Evolutionary conservation across 148 eudicot species (phyloP).

Genomic region (Heliamphora exappendiculata): DNA sequence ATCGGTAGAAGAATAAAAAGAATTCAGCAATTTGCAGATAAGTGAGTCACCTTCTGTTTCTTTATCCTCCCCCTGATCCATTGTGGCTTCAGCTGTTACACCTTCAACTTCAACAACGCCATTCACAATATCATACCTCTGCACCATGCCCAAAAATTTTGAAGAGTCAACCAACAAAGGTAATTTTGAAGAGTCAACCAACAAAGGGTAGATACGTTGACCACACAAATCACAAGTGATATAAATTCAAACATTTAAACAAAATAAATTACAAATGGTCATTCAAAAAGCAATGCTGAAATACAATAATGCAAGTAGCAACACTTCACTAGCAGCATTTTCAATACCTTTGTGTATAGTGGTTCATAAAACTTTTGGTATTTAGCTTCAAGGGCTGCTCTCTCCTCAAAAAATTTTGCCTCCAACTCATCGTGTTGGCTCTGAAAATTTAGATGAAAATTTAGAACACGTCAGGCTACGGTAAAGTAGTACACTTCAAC

Average conservation of each 20-base stretch:
- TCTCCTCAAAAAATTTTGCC: conserved; percentile 82
- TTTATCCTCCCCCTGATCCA: conserved; percentile 37
- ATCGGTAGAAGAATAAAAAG: not conserved
- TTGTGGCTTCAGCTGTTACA: conserved; percentile 31
- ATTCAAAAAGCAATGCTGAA: not conserved
- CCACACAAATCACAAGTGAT: not conserved
- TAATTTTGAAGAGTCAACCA: not conserved
- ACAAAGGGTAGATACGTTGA: not conserved
- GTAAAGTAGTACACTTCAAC: conserved; percentile 3
- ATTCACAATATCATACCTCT: conserved; percentile 87
- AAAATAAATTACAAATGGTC: not conserved
- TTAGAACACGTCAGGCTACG: not conserved
- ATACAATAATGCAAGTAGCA: not conserved
- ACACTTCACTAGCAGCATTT: not conserved
- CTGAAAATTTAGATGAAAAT: conserved; percentile 37
- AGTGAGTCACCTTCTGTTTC: conserved; percentile 43
- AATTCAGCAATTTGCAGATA: not conserved
- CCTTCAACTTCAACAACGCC: conserved; percentile 85
- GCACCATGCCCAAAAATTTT: conserved; percentile 12
- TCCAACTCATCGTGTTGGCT: conserved; percentile 82
- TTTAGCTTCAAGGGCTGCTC: conserved; percentile 86
- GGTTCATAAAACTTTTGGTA: conserved; percentile 90
- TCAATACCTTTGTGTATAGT: conserved; percentile 52
- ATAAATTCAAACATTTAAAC: not conserved
- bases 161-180: not conserved